Evolutionary conservation across 129 eudicot species (phyloP).

Genomic region (Saussurea involucrata): DNA sequence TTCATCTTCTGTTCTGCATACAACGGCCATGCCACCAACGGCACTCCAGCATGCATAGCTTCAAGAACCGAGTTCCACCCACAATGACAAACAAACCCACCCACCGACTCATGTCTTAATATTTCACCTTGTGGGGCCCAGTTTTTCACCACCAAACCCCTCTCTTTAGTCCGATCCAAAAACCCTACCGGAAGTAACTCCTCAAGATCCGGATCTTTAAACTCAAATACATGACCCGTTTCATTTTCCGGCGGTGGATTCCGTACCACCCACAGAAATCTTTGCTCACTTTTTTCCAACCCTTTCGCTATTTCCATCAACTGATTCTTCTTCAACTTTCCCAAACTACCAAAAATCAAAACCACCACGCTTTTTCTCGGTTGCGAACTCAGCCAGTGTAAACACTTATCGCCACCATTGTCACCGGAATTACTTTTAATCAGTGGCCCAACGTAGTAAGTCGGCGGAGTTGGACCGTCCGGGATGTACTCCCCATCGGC

Average conservation of each 20-base stretch:
- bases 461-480: conserved; percentile 24
- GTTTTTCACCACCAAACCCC: conserved; percentile 16
- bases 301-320: conserved; percentile 20
- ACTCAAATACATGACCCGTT: background rate
- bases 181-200: conserved; percentile 12
- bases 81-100: conserved; percentile 23
- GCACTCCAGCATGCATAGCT: conserved; percentile 8
- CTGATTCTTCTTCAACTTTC: conserved; percentile 16
- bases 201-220: conserved; percentile 19
- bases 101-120: conserved; percentile 14
- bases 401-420: background rate
- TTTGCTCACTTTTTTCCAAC: conserved; percentile 25
- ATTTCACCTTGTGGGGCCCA: conserved; percentile 24
- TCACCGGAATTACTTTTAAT: background rate
- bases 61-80: conserved; percentile 31
- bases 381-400: conserved; percentile 19
- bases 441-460: conserved; percentile 20
- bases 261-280: conserved; percentile 31
- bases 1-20: conserved; percentile 24
- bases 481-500: conserved; percentile 8
- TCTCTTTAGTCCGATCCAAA: conserved; percentile 10
- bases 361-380: conserved; percentile 24
- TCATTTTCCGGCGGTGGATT: conserved; percentile 19
- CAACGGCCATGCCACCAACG: conserved; percentile 28
- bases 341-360: conserved; percentile 23